Evolutionary conservation across 1,284 basidiomycete species (phyloP).

Genomic region (Cryptococcus sp.): DNA sequence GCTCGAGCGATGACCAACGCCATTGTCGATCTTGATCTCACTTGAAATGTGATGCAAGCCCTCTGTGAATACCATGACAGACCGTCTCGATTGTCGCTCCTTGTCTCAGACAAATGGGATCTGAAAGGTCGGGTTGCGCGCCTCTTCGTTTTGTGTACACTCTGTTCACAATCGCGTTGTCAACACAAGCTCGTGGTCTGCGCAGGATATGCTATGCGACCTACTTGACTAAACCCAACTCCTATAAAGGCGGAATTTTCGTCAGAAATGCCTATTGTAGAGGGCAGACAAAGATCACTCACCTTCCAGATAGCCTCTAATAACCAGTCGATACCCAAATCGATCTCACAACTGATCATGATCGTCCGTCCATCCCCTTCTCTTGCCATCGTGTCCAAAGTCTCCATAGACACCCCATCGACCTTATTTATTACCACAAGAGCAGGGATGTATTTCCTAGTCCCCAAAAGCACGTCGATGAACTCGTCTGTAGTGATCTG

Average conservation of each 20-base stretch:
- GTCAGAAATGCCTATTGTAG: neutral
- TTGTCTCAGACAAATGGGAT: constrained; percentile 89
- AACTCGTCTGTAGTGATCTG: constrained; percentile 96
- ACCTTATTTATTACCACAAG: constrained; percentile 95
- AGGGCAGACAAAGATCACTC: neutral
- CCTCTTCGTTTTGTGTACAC: constrained; percentile 97
- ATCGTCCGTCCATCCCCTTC: constrained; percentile 72
- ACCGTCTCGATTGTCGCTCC: constrained; percentile 94
- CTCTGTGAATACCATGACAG: constrained; percentile 88
- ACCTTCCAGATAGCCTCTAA: constrained; percentile 85
- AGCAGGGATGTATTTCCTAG: constrained; percentile 92
- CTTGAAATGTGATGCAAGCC: constrained; percentile 82
- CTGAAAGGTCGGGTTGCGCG: constrained; percentile 83
- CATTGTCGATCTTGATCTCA: constrained; percentile 20
- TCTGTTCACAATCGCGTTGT: constrained; percentile 22
- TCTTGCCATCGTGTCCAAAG: constrained; percentile 82
- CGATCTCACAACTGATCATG: constrained; percentile 92
- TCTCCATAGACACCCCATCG: constrained; percentile 83
- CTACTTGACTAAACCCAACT: constrained; percentile 75
- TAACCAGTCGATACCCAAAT: constrained; percentile 83
- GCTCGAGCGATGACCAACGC: neutral
- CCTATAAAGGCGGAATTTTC: constrained; percentile 33
- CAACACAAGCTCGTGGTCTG: neutral
- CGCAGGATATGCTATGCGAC: constrained; percentile 5
- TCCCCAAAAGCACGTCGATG: constrained; percentile 93